A percentile compares a stretch with the other conserved stretches of the same genome.
Conservation (phyloP, 306 rosid genomes). For the Heteromeles arbutifolia region DNA sequence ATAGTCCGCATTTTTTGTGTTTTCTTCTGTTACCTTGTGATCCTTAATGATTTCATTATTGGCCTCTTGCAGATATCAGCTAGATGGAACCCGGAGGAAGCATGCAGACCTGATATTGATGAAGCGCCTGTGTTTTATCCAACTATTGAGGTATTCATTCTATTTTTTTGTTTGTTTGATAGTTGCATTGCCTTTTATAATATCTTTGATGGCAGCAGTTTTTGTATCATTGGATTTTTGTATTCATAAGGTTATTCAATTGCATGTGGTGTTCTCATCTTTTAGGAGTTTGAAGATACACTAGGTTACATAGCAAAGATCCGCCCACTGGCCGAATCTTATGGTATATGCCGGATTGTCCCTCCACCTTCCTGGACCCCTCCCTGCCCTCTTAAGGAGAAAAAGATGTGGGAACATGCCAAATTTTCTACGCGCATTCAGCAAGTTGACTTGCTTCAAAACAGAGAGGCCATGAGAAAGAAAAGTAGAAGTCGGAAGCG, state of each 20-base stretch:
- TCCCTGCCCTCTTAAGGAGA: conserved; percentile 88
- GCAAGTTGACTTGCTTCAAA: conserved; percentile 87
- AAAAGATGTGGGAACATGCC: conserved; percentile 60
- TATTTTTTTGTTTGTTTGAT: not conserved
- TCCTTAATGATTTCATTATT: conserved; percentile 9
- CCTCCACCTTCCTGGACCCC: conserved; percentile 89
- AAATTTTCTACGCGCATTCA: conserved; percentile 83
- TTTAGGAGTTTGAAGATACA: conserved; percentile 82
- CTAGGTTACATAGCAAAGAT: conserved; percentile 80
- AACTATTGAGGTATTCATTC: conserved; percentile 51
- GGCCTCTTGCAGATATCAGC: conserved; percentile 51
- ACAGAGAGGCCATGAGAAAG: conserved; percentile 94
- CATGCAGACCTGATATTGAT: conserved; percentile 67
- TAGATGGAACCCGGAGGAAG: conserved; percentile 70
- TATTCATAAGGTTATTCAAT: not conserved
- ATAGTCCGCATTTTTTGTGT: not conserved
- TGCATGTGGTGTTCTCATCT: not conserved
- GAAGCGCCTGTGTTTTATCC: conserved; percentile 94
- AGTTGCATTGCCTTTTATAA: not conserved
- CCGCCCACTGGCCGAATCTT: conserved; percentile 62
- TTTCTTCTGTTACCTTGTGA: not conserved
- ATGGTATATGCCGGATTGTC: conserved; percentile 95
- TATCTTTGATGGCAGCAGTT: not conserved
- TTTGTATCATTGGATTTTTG: conserved; percentile 6
- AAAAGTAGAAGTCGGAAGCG: conserved; percentile 73